Conservation (phyloP, 202 grass and related monocot species). For the Brachypodium distachyon region DNA sequence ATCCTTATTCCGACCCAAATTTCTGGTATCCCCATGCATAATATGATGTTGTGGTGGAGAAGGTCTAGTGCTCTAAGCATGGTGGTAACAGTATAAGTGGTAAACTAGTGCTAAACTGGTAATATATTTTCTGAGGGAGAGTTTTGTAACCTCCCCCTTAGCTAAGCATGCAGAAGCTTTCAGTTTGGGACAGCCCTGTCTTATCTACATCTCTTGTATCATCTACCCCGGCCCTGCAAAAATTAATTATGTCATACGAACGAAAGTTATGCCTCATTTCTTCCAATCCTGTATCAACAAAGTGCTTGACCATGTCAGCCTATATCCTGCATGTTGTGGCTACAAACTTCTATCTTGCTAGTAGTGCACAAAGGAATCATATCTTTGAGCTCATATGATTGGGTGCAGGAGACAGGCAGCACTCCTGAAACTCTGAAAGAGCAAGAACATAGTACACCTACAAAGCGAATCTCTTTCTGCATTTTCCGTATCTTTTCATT, state of each 20-base stretch:
- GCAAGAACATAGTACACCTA: constrained; percentile 5
- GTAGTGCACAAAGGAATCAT: not conserved
- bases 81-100: not conserved
- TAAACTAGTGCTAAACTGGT: not conserved
- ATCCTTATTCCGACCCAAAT: not conserved
- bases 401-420: constrained; percentile 7
- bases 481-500: not conserved
- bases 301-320: not conserved
- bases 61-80: not conserved
- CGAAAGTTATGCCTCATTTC: not conserved
- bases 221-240: not conserved
- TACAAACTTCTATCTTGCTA: not conserved
- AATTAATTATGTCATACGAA: constrained; percentile 10
- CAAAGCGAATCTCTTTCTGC: constrained; percentile 15
- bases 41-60: not conserved
- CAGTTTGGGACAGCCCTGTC: not conserved
- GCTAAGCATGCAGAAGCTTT: constrained; percentile 20
- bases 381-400: constrained; percentile 18
- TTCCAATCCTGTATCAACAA: not conserved
- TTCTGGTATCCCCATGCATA: not conserved
- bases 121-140: constrained; percentile 32
- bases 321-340: not conserved
- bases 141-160: constrained; percentile 36
- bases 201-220: constrained; percentile 6
- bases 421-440: constrained; percentile 26